Evolutionary conservation across 257 asterid species (phyloP), one percentile per base, ranked within the genome.

Genomic region (Plectranthus barbatus): DNA sequence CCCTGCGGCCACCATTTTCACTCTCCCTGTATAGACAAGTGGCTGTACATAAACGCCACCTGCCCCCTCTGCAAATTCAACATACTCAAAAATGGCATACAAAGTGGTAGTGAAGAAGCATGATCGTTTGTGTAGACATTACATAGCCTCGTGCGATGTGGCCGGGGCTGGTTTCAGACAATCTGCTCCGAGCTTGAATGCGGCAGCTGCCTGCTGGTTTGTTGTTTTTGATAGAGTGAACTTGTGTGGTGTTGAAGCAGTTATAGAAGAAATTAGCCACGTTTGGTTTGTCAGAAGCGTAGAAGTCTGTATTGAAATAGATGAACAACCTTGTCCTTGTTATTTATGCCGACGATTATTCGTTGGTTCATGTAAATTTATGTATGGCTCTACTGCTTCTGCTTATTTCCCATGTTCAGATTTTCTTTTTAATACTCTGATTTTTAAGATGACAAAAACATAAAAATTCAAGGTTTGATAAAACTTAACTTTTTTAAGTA

Each of bases 1-100:
- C 97, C 96, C 12, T 90, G 97, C 56, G 85, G 79, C 29, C 97
- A 87, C 83, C 95, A 87, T 76, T 90, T 90, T 52, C 97, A 87
- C 67, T 65, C 81, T 1, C 74, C 80, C 17, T 90, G 97, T 79
- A 79, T 87, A 69, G 97, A 90, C 76, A 90, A 87, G 76, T 90
- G 97, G 97, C 70, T 90, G 64, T 83, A 71, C 76, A 79, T 87
- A 45, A 87, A 90, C 4, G 92, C 97, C 51, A 87, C 86, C 8
- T 90, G 97, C 23, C 97, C 97, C 33, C 87, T 90, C 5, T 87
- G 97, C 84, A 87, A 90, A 80, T 84, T 79, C 73, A 84, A 85
- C 57, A 85, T 90, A 57, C 86, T 87, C 41, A 90, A 90, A 79
- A 80, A 75, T 19, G 84, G 93, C 47, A 80, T 66, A 64, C 86